Base-by-base conservation (phyloP, 176 grass and related monocot genomes). In the Poa annua region DNA sequence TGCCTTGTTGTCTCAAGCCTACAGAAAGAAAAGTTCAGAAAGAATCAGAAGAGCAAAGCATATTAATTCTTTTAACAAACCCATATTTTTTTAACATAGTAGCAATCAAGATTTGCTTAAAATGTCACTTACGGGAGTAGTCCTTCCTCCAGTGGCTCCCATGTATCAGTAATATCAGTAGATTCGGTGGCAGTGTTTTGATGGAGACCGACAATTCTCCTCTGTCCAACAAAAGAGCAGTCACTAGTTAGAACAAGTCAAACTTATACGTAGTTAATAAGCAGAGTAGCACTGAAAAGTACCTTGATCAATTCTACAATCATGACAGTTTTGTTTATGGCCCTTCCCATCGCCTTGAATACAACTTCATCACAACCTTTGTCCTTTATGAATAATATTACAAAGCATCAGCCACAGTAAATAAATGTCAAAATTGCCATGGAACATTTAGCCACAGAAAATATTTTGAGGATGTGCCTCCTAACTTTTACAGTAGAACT, bases 291-390 rank as follows among this genome's bases (percentile, higher is more conserved):
- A 1, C 32, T 55, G 56, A 64, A 3, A 75, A 47, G 80, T 93
- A 98, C 96, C 96, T 98, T 98, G 56, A 98, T 95, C 29, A 98
- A 77, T 90, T 98, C 96, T 1, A 85, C 96, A 75, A 98, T 93
- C 96, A 98, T 93, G 36, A 99, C 93, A 53, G 96, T 99, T 83
- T 99, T 99, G 84, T 96, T 99, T 84, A 99, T 99, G 44, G 96
- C 96, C 81, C 93, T 99, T 62, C 96, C 96, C 93, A 96, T 99
- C 20, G 96, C 96, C 91, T 96, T 99, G 74, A 96, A 96, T 53
- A 99, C 87, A 81, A 99, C 92, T 85, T 99, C 96, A 78, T 99
- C 85, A 1, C 91, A 94, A 54, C 93, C 87, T 87, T 94, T 99
- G 24, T 99, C 93, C 96, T 98, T 85, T 66, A 81, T 8, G 15